These are phyloP conservation scores for Lodderomyces jiufengensis DNA, from an alignment of 1,139 yeast species.

Conservation along the genomic window DNA sequence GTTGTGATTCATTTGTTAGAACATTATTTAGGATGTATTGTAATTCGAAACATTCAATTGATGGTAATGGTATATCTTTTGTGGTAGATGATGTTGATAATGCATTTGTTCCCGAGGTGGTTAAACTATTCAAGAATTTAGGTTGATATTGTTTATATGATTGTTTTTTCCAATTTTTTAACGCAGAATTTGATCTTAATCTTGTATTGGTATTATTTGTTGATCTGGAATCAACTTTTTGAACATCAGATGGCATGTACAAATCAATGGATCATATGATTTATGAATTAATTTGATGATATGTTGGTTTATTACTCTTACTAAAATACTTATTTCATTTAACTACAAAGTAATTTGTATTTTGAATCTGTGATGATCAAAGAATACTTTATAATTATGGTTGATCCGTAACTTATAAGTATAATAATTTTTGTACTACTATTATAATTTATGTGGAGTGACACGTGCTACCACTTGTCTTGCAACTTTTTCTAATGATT, in stretches of 20 bases:
- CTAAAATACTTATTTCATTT: too few relatives aligned
- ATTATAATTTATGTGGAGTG: too few relatives aligned
- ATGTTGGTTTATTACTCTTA: too few relatives aligned
- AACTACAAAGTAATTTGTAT: too few relatives aligned
- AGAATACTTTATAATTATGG: too few relatives aligned
- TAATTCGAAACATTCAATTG: conserved; percentile 38
- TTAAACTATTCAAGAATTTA: neutral
- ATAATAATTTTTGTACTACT: too few relatives aligned
- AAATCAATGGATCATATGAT: neutral
- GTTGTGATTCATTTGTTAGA: conserved; percentile 29
- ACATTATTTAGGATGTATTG: conserved; percentile 32
- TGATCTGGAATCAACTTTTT: neutral
- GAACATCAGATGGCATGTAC: too few relatives aligned
- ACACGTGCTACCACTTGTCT: too few relatives aligned
- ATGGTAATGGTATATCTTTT: conserved; percentile 24
- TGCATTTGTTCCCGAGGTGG: neutral
- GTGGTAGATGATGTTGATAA: conserved; percentile 4
- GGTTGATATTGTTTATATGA: conserved; percentile 2
- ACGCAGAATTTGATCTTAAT: conserved; percentile 1
- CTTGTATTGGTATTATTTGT: neutral
- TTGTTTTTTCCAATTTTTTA: conserved; percentile 3
- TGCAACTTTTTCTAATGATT: too few relatives aligned
- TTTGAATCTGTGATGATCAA: too few relatives aligned
- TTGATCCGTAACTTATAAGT: too few relatives aligned
- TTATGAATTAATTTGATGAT: neutral